phyloP scores from a whole-genome alignment of 1,139 yeast species.

The Trichomonascaceae sp. region DNA sequence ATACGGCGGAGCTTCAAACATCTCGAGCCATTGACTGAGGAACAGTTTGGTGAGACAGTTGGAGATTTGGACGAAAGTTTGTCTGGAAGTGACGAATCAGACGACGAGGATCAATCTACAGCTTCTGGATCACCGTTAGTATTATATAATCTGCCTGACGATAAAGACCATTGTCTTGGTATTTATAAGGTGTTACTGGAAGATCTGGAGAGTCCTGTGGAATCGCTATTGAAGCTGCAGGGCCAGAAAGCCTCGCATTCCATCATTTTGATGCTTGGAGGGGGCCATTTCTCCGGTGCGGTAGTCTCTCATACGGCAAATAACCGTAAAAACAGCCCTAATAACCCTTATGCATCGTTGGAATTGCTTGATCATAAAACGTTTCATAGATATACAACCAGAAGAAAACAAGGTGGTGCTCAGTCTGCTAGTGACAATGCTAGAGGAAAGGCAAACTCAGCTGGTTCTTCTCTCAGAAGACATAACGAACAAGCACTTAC shows the following conservation, averaged over 20 bases:
- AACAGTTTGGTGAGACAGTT: conserved; percentile 52
- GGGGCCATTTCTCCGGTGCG: conserved; percentile 98
- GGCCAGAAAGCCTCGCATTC: conserved; percentile 31
- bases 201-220: conserved; percentile 39
- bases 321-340: conserved; percentile 41
- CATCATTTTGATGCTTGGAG: conserved; percentile 93
- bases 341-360: conserved; percentile 41
- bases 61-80: conserved; percentile 50
- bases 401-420: conserved; percentile 97
- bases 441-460: conserved; percentile 92
- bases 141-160: conserved; percentile 2
- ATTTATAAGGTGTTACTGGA: conserved; percentile 61
- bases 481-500: conserved; percentile 81
- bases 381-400: conserved; percentile 89
- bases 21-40: conserved; percentile 46
- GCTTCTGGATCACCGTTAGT: conserved; percentile 1
- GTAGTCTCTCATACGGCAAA: conserved; percentile 67
- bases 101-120: conserved; percentile 29
- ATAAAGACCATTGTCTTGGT: conserved; percentile 47
- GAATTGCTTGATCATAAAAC: conserved; percentile 67
- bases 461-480: conserved; percentile 86
- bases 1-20: conserved; percentile 47
- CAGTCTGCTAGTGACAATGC: conserved; percentile 91
- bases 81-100: conserved; percentile 45
- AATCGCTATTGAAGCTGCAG: conserved; percentile 35